These are phyloP conservation scores for Termitomyces bulborhizus DNA, from an alignment of 768 basidiomycete genomes.

Conservation along the genomic window DNA sequence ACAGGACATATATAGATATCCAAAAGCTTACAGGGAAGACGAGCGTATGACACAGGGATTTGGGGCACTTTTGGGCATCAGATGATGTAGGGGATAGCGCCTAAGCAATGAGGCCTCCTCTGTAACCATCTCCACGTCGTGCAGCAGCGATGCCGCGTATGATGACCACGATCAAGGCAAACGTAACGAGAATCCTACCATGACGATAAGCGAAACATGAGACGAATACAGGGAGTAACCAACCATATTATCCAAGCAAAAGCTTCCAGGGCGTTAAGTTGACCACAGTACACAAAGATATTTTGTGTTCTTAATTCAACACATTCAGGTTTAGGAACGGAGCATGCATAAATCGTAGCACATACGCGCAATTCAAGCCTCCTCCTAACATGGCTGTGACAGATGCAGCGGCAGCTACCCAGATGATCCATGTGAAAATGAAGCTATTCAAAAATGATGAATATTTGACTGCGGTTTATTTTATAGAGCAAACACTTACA, in stretches of 20 bases:
- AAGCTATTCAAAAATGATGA: constrained; percentile 37
- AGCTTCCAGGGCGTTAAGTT: constrained; percentile 68
- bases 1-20: background rate
- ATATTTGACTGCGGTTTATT: constrained; percentile 1
- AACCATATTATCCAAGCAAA: constrained; percentile 77
- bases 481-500: constrained; percentile 35
- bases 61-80: background rate
- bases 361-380: constrained; percentile 62
- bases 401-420: constrained; percentile 68
- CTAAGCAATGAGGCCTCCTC: constrained; percentile 42
- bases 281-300: constrained; percentile 59
- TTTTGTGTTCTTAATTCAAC: constrained; percentile 28
- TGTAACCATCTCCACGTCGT: constrained; percentile 61
- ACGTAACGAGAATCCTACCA: constrained; percentile 56
- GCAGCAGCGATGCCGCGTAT: constrained; percentile 54
- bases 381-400: constrained; percentile 65
- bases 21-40: background rate
- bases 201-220: background rate
- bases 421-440: constrained; percentile 68
- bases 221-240: constrained; percentile 15
- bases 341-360: constrained; percentile 1
- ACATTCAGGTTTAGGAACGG: background rate
- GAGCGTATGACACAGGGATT: background rate
- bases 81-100: background rate
- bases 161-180: constrained; percentile 52